phyloP scores from a whole-genome alignment of 305 asterid species.

The Ilex paraguariensis region DNA sequence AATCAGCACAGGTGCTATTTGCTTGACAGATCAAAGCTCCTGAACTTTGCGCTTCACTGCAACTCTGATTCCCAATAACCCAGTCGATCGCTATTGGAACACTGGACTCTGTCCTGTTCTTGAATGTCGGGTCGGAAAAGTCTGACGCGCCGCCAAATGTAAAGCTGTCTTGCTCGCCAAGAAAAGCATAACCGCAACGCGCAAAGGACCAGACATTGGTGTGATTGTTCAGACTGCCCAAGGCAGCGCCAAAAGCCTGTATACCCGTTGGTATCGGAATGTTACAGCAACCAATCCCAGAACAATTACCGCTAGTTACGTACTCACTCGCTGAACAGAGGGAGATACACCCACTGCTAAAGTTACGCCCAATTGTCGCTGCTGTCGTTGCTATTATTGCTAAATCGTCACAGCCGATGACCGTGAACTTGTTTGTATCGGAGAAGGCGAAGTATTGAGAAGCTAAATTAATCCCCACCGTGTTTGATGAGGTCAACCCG shows the following conservation, averaged over 20 bases:
- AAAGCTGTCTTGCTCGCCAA: conserved; percentile 41
- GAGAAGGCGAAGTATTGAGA: conserved; percentile 22
- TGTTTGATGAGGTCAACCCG: not conserved
- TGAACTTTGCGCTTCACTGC: conserved; percentile 20
- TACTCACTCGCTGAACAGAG: no score
- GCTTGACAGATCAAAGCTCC: conserved; percentile 24
- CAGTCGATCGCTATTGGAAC: conserved; percentile 52
- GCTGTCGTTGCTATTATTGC: not conserved
- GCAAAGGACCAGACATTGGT: conserved; percentile 14
- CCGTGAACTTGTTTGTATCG: conserved; percentile 18
- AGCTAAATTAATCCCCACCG: conserved; percentile 6
- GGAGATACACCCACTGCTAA: no score
- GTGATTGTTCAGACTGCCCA: conserved; percentile 5
- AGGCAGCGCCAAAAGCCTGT: no score
- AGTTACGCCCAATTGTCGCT: not conserved
- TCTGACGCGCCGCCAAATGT: conserved; percentile 19
- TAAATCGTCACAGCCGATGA: conserved; percentile 26
- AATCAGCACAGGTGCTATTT: conserved; percentile 40
- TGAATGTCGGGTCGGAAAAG: conserved; percentile 23
- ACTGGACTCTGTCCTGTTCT: conserved; percentile 7
- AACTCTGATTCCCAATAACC: conserved; percentile 39
- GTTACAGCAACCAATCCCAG: no score
- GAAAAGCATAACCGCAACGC: conserved; percentile 56
- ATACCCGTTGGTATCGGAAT: no score
- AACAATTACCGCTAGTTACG: no score